Evolutionary conservation across 108 stramenopile species (phyloP).

Genomic region (Schizochytrium sp.): DNA sequence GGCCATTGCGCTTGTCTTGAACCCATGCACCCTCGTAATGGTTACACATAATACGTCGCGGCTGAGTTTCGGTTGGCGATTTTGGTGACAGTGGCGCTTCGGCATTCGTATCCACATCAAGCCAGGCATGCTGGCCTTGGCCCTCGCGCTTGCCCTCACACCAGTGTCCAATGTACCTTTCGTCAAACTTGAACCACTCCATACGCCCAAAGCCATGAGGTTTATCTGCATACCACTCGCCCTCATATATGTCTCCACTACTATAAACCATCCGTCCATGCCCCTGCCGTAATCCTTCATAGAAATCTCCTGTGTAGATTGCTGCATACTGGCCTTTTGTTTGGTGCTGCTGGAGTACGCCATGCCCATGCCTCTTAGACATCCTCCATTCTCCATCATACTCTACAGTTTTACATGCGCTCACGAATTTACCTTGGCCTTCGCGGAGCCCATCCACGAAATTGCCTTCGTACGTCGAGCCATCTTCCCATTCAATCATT

Average conservation of each 20-base stretch:
- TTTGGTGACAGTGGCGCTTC: neutral
- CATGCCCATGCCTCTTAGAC: neutral
- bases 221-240: constrained; percentile 49
- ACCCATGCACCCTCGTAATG: constrained; percentile 57
- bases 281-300: neutral
- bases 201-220: constrained; percentile 1
- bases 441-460: constrained; percentile 27
- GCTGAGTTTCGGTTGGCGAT: neutral
- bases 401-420: neutral
- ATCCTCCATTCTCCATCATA: constrained; percentile 32
- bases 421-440: neutral
- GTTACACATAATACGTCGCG: neutral
- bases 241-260: constrained; percentile 49
- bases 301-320: constrained; percentile 34
- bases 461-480: constrained; percentile 41
- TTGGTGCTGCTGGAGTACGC: neutral
- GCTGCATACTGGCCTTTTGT: neutral
- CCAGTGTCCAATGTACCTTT: constrained; percentile 19
- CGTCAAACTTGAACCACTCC: neutral
- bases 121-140: constrained; percentile 18
- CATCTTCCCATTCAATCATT: constrained; percentile 11
- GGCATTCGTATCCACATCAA: neutral
- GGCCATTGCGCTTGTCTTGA: constrained; percentile 22
- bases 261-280: constrained; percentile 10
- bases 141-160: constrained; percentile 20